Conservation (phyloP, 768 basidiomycete genomes). For the Xerocomus brunneocitrinus region DNA sequence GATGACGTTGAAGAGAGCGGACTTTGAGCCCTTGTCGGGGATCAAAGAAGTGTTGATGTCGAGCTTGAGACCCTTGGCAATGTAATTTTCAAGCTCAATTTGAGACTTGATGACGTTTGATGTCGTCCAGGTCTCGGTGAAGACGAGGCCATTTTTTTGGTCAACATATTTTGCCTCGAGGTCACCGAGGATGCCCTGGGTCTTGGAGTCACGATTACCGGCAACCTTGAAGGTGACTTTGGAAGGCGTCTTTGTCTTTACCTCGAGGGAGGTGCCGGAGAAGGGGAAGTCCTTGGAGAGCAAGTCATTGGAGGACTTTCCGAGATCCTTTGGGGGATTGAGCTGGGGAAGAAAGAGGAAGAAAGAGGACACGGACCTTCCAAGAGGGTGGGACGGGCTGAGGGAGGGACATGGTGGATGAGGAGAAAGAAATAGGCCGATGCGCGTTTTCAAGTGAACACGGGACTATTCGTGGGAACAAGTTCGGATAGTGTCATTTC, state of each 20-base stretch:
- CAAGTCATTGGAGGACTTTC: constrained; percentile 96
- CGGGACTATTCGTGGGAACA: constrained; percentile 32
- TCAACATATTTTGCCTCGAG: constrained; percentile 94
- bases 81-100: constrained; percentile 94
- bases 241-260: constrained; percentile 86
- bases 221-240: constrained; percentile 92
- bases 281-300: constrained; percentile 90
- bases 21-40: constrained; percentile 84
- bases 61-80: constrained; percentile 96
- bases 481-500: neutral
- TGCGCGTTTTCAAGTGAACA: constrained; percentile 6
- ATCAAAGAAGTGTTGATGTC: constrained; percentile 79
- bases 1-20: constrained; percentile 73
- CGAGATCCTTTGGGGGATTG: constrained; percentile 65
- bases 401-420: constrained; percentile 72
- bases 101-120: constrained; percentile 86
- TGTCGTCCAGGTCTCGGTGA: constrained; percentile 97
- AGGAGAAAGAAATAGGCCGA: constrained; percentile 7
- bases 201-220: constrained; percentile 75
- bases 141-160: constrained; percentile 85
- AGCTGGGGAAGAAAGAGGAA: neutral
- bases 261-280: constrained; percentile 66
- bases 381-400: constrained; percentile 96
- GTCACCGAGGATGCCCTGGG: constrained; percentile 74
- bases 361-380: constrained; percentile 54